Evolutionary conservation across 768 basidiomycete genomes (phyloP).

Genomic region (Tulasnella sp.): DNA sequence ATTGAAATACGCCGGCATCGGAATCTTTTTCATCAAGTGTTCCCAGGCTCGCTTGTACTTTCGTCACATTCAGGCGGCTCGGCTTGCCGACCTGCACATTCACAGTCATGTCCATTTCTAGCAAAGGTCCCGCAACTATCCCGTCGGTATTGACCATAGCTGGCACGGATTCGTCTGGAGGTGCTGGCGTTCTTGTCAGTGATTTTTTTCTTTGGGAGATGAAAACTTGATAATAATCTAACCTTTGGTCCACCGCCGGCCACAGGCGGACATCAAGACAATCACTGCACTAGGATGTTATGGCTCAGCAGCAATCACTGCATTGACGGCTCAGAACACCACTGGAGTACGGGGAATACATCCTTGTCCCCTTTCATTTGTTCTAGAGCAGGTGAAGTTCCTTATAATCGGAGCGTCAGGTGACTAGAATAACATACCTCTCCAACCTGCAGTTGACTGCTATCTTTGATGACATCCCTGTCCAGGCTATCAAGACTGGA

Average conservation of each 20-base stretch:
- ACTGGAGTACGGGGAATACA: slow-evolving; percentile 74
- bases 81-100: not conserved
- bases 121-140: slow-evolving; percentile 35
- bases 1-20: slow-evolving; percentile 2
- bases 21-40: not conserved
- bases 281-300: slow-evolving; percentile 76
- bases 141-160: slow-evolving; percentile 61
- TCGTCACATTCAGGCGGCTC: not conserved
- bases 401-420: not conserved
- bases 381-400: slow-evolving; percentile 62
- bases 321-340: slow-evolving; percentile 87
- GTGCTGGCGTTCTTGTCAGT: slow-evolving; percentile 82
- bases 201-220: not conserved
- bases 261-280: slow-evolving; percentile 80
- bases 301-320: slow-evolving; percentile 78
- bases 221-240: not conserved
- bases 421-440: not conserved
- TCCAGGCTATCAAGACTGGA: slow-evolving; percentile 79
- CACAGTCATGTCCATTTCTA: not conserved
- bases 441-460: slow-evolving; percentile 54
- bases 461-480: slow-evolving; percentile 66
- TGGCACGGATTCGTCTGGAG: slow-evolving; percentile 78
- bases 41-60: not conserved
- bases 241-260: too few species aligned
- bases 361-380: slow-evolving; percentile 62